Base-by-base conservation (phyloP, 225 moss, liverwort and hornwort species). In the Bryoerythrophyllum caledonicum region DNA sequence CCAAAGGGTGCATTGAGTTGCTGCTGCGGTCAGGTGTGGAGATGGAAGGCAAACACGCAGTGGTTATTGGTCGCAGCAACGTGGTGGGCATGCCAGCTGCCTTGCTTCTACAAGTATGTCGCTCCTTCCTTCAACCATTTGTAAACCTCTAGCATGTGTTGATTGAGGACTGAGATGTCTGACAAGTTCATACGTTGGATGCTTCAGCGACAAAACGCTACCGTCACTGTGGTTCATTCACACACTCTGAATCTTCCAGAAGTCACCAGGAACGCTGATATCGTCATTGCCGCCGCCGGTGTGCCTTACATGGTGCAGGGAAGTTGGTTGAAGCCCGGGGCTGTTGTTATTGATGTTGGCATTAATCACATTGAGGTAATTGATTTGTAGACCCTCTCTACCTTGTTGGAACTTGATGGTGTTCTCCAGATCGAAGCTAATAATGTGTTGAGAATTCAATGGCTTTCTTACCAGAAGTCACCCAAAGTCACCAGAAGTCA, bases 251-350 rank as follows among this genome's bases (percentile, higher is more conserved):
- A 96, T 85, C 96, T 90, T 12, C 90, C 92, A 2, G 96, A 92
- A 67, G 74, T 94, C n/a, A 90, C 91, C 4, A 78, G 75, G 84
- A 79, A 79, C 46, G 94, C 92, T 23, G 96, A 96, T 58, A 94
- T 96, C 77, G 78, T 96, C 37, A 90, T 96, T 70, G 93, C 88
- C 76, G 96, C 96, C 56, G 90, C 87, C 21, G 96, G 96, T 5
- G 94, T 86, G 35, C 90, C 94, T 21, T 82, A 92, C 16, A 83
- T 96, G 78, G 92, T 96, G 43, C 92, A 89, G 37, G 90, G 92
- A n/a, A 86, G 90, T 82, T 96, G 94, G 96, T 78, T 96, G 80
- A 96, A 96, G 80, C 94, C 94, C 43, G 96, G 96, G 71, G 92
- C 86, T 63, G 94, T 96, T 75, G 96, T 96, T 49, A 94, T 96